Conservation (phyloP, 1,284 basidiomycete genomes). For the Pascua sp. region DNA sequence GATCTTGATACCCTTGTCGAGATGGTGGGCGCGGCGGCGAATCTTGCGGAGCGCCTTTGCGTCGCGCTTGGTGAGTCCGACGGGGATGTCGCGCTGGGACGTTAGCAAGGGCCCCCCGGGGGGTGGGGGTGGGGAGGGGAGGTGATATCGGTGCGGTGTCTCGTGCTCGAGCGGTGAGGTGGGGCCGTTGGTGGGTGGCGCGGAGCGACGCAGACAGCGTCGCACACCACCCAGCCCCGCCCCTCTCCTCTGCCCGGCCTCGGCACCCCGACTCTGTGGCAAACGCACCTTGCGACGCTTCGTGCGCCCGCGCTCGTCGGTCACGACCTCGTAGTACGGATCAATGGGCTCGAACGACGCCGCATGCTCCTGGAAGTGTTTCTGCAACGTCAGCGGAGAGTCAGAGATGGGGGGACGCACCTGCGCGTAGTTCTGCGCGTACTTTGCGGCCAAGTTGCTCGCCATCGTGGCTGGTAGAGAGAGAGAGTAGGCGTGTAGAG, state of each 20-base stretch:
- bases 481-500: neutral
- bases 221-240: too few species aligned
- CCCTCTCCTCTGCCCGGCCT: too few species aligned
- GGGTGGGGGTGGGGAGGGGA: too few species aligned
- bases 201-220: too few species aligned
- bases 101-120: too few species aligned
- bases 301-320: conserved; percentile 62
- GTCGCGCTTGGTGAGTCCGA: conserved; percentile 73
- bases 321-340: conserved; percentile 74
- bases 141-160: too few species aligned
- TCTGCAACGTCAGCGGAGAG: conserved; percentile 7
- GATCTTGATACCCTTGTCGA: conserved; percentile 88
- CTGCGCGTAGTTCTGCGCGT: conserved; percentile 1
- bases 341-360: conserved; percentile 65
- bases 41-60: conserved; percentile 71
- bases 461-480: neutral
- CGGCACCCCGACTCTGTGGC: neutral
- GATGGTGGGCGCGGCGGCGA: conserved; percentile 73
- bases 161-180: too few species aligned
- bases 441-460: neutral
- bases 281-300: conserved; percentile 64
- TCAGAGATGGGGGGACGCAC: neutral
- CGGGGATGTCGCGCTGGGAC: conserved; percentile 64
- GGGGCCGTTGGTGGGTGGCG: too few species aligned
- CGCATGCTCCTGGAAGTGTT: conserved; percentile 3